Percentiles rank a stretch among this genome's conserved stretches.
Conservation (phyloP, 139 green algal species). For the Auxenochlorella protothecoides region DNA sequence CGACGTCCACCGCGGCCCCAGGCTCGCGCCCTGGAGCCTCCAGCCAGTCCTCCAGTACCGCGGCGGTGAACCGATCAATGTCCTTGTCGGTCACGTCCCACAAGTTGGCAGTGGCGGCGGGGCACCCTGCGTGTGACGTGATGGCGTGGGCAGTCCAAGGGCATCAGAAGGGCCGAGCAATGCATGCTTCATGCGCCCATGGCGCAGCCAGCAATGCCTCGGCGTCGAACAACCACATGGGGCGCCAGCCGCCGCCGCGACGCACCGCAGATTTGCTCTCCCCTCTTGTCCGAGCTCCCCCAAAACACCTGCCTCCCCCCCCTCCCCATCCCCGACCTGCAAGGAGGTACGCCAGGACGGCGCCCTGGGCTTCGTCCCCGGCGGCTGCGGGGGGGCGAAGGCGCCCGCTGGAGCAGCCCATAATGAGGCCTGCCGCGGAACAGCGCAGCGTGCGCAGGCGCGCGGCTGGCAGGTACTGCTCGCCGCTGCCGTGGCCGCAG, state of each 20-base stretch:
- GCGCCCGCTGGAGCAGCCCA: slow-evolving; percentile 85
- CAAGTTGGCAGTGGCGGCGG: slow-evolving; percentile 73
- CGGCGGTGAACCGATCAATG: slow-evolving; percentile 77
- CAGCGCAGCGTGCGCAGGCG: slow-evolving; percentile 43
- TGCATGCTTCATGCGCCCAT: too few relatives aligned
- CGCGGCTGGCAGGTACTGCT: slow-evolving; percentile 59
- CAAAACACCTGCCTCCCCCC: too few relatives aligned
- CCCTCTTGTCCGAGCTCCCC: too few relatives aligned
- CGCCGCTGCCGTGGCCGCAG: slow-evolving; percentile 78
- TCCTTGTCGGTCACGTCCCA: slow-evolving; percentile 96
- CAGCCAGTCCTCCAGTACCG: slow-evolving; percentile 58
- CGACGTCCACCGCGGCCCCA: slow-evolving; percentile 10
- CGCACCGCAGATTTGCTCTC: too few relatives aligned
- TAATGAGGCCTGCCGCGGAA: slow-evolving; percentile 64
- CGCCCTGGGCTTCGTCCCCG: slow-evolving; percentile 48
- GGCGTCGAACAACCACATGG: too few relatives aligned
- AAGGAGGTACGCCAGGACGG: slow-evolving; percentile 62
- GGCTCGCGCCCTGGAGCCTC: neutral
- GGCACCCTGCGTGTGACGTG: slow-evolving; percentile 45
- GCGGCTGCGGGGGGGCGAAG: slow-evolving; percentile 21
- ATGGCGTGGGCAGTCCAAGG: too few relatives aligned
- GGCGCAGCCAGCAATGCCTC: too few relatives aligned
- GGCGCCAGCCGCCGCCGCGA: too few relatives aligned
- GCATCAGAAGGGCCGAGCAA: too few relatives aligned
- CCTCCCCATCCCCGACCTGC: slow-evolving; percentile 35